These are phyloP conservation scores for Effrenium voratum DNA, from an alignment of 73 alveolate species.

Conservation along the genomic window DNA sequence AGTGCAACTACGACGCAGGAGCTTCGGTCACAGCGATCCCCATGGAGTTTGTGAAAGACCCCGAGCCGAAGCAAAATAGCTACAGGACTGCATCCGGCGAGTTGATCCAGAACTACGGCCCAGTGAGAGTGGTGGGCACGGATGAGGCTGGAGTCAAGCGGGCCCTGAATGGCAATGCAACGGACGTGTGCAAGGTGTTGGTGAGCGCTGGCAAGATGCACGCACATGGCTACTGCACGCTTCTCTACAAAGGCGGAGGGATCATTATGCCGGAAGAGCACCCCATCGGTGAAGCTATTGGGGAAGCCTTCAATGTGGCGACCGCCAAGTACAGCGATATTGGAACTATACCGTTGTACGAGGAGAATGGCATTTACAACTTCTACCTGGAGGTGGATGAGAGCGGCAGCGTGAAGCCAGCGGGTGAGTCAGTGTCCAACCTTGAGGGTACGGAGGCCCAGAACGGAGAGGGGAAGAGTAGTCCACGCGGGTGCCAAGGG, in stretches of 20 bases:
- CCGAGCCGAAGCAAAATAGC: neutral
- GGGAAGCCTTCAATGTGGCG: neutral
- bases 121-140: neutral
- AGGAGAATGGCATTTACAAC: conserved; percentile 44
- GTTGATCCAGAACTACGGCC: neutral
- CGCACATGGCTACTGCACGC: neutral
- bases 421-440: too few relatives aligned
- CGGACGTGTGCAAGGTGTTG: conserved; percentile 37
- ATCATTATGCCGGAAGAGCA: neutral
- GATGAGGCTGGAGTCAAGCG: neutral
- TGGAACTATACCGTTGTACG: neutral
- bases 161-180: neutral
- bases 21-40: conserved; percentile 33
- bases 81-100: conserved; percentile 55
- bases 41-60: neutral
- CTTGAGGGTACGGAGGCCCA: neutral
- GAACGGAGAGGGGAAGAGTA: neutral
- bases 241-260: conserved; percentile 5
- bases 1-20: conserved; percentile 23
- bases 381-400: neutral
- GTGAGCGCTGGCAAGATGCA: neutral
- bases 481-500: neutral
- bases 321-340: neutral
- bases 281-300: neutral
- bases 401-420: neutral